These are phyloP conservation scores for Blastobotrys buckinghamii DNA, from an alignment of 1,139 yeast genomes.

Conservation along the genomic window DNA sequence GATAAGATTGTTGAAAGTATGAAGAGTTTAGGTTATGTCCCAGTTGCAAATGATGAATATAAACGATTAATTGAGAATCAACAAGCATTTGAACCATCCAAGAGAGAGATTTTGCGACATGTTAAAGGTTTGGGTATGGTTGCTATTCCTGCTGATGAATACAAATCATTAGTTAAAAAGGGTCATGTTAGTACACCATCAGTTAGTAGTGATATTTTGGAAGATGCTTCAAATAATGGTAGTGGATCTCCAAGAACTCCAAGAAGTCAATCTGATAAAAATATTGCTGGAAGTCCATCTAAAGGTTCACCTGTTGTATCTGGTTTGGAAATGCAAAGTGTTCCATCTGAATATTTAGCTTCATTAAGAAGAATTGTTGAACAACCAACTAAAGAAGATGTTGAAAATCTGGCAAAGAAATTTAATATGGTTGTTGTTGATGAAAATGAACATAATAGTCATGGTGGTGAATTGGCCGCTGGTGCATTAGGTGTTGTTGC, in stretches of 20 bases:
- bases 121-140: conserved; percentile 38
- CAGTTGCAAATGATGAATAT: conserved; percentile 35
- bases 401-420: conserved; percentile 27
- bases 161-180: conserved; percentile 26
- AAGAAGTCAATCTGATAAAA: background rate
- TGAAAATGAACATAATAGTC: conserved; percentile 2
- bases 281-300: background rate
- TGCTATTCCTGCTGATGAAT: conserved; percentile 35
- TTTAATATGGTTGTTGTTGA: conserved; percentile 22
- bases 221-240: conserved; percentile 11
- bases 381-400: conserved; percentile 30
- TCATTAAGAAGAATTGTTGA: conserved; percentile 32
- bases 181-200: conserved; percentile 17
- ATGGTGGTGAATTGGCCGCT: too few species aligned
- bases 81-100: conserved; percentile 33
- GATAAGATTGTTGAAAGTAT: conserved; percentile 31
- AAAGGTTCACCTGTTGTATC: background rate
- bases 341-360: conserved; percentile 32
- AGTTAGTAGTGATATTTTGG: conserved; percentile 18
- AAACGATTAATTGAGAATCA: conserved; percentile 32
- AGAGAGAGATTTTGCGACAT: conserved; percentile 33
- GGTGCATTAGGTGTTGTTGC: too few species aligned
- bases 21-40: conserved; percentile 33
- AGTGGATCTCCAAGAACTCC: conserved; percentile 5
- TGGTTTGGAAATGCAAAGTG: conserved; percentile 30